Base-by-base conservation (phyloP, 2,329 filamentous ascomycete species). In the Talaromyces rugulosus region DNA sequence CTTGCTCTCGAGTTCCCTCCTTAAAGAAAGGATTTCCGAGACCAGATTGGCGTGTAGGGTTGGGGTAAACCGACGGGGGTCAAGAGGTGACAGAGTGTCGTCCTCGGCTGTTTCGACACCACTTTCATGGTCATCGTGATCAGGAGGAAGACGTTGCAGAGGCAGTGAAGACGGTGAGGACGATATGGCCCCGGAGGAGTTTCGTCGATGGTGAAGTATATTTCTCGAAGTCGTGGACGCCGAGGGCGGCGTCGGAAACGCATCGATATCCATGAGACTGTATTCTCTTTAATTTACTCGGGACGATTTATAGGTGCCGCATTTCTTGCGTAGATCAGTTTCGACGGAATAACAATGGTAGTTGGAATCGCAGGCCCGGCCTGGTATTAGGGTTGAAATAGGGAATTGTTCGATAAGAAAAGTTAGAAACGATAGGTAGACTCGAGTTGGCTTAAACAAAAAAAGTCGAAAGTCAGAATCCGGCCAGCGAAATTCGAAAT, bases 1-100 rank as follows among this genome's bases (percentile, higher is more conserved):
- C 77, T 96, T 97, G 50, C 90, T 91, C 72, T 99, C 95, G 65
- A 98, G 86, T 66, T 99, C 95, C 62, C 95, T 85, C 27, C 93
- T 87, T 56, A 99, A 79, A 2, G 88, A 87, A 44, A 99, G 81
- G 65, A 99, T 99, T 75, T 99, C 95, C 0, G 94, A 94, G 0
- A 99, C 94, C 6, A 99, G 81, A 56, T 91, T 97, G 8, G 95
- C 95, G 74, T 98, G 95, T 11, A 99, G 80, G 0, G 93, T 98
- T 1, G 95, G 95, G 0, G 95, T 99, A 72, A 99, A 97, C 42
- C 95, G 86, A 60, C 94, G 87, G 3, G 95, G 92, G 71, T 99
- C 95, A 33, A 97, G 81, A 27, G 92, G 87, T 2, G 85, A 86
- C 36, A 92, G 87, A 52, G 80, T 85, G 65, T 94, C 89, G 66